Conservation (phyloP, 768 basidiomycete species). For the Mycena indigotica region DNA sequence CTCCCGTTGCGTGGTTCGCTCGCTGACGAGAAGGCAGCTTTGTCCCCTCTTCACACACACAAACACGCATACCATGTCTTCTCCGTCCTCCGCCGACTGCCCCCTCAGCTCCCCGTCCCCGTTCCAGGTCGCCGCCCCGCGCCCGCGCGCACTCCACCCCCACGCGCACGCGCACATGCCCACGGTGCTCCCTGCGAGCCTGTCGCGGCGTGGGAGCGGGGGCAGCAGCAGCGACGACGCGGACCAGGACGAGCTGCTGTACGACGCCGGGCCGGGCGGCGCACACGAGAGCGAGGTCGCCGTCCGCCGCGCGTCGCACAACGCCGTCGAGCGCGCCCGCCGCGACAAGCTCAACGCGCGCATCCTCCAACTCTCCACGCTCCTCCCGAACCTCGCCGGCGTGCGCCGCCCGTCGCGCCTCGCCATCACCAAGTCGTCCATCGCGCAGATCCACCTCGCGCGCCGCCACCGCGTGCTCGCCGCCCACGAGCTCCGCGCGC, state of each 20-base stretch:
- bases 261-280: too few species aligned
- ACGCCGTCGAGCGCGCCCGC: slow-evolving; percentile 74
- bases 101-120: not conserved
- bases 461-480: slow-evolving; percentile 66
- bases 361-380: slow-evolving; percentile 67
- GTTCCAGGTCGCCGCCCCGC: not conserved
- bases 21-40: too few species aligned
- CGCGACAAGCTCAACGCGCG: slow-evolving; percentile 73
- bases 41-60: too few species aligned
- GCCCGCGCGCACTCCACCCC: not conserved
- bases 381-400: slow-evolving; percentile 68
- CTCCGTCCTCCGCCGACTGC: not conserved
- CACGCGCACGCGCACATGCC: too few species aligned
- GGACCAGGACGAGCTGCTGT: not conserved
- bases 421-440: slow-evolving; percentile 77
- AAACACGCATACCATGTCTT: not conserved
- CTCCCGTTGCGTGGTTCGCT: too few species aligned
- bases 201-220: not conserved
- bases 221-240: not conserved
- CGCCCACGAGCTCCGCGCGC: slow-evolving; percentile 29
- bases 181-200: not conserved
- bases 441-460: slow-evolving; percentile 61
- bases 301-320: slow-evolving; percentile 76
- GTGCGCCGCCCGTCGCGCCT: slow-evolving; percentile 76
- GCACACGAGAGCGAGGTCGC: slow-evolving; percentile 42